Percentiles rank a stretch among this genome's conserved stretches.
Conservation (phyloP, 78 protist genomes). For the Polysphondylium violaceum region DNA sequence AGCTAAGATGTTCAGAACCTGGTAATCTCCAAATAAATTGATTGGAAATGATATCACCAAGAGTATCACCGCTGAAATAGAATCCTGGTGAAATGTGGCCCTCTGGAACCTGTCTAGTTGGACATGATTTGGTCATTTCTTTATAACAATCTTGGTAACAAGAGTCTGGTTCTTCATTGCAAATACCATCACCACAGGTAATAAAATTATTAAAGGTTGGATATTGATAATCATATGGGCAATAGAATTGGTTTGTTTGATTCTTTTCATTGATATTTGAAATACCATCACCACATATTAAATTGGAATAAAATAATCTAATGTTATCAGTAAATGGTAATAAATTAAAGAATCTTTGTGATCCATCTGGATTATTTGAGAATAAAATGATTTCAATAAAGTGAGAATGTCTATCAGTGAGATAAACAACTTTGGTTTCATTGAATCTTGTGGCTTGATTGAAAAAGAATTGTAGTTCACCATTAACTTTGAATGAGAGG, state of each 20-base stretch:
- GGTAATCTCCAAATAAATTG: not conserved
- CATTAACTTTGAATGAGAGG: too few relatives aligned
- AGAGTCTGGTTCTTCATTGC: not conserved
- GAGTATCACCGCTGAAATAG: not conserved
- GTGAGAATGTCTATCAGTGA: too few relatives aligned
- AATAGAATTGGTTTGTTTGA: too few relatives aligned
- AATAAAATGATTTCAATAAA: too few relatives aligned
- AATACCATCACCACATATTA: not conserved
- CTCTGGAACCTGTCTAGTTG: not conserved
- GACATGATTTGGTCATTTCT: conserved; percentile 3
- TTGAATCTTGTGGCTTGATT: too few relatives aligned
- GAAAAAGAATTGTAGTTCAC: too few relatives aligned
- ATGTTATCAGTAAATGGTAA: too few relatives aligned
- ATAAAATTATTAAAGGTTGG: not conserved
- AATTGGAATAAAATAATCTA: not conserved
- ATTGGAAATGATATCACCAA: not conserved
- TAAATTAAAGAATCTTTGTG: too few relatives aligned
- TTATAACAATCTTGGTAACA: not conserved
- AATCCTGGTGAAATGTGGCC: conserved; percentile 5
- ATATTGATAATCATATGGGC: not conserved
- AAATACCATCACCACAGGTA: not conserved
- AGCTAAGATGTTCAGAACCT: not conserved
- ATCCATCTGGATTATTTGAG: too few relatives aligned
- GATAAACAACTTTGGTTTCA: too few relatives aligned
- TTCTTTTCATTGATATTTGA: not conserved